These are phyloP conservation scores for Bondarzewia mesenterica DNA, from an alignment of 1,284 basidiomycete genomes.

Conservation along the genomic window DNA sequence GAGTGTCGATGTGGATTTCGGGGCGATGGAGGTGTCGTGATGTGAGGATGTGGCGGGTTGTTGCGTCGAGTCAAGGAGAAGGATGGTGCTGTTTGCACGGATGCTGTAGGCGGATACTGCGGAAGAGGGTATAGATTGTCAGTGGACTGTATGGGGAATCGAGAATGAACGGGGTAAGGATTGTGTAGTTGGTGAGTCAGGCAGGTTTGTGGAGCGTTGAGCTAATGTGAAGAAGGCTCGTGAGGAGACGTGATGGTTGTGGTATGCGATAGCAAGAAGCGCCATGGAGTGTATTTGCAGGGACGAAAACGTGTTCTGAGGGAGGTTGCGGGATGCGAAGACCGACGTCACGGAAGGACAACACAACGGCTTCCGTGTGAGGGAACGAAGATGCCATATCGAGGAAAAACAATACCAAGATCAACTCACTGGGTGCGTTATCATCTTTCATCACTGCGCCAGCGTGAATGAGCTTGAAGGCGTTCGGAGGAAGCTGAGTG, in stretches of 20 bases:
- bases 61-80: constrained; percentile 44
- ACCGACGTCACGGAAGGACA: too few species aligned
- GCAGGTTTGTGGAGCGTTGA: background rate
- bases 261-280: background rate
- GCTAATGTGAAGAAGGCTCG: constrained; percentile 3
- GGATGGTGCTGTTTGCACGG: constrained; percentile 50
- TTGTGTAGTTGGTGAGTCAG: background rate
- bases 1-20: constrained; percentile 19
- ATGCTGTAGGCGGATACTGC: constrained; percentile 61
- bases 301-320: background rate
- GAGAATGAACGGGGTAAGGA: too few species aligned
- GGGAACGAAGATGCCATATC: background rate
- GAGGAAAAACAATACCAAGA: constrained; percentile 4
- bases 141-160: too few species aligned
- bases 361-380: background rate
- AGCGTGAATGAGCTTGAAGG: constrained; percentile 74
- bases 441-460: constrained; percentile 79
- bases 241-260: too few species aligned
- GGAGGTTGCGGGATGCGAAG: constrained; percentile 1
- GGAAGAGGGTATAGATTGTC: constrained; percentile 10
- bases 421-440: constrained; percentile 47
- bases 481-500: constrained; percentile 49
- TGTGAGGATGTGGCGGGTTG: background rate
- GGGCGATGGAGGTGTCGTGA: constrained; percentile 17
- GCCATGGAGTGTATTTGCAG: background rate